Evolutionary conservation across 2,329 filamentous ascomycete species (phyloP).

Genomic region (Cytospora paraplurivora): DNA sequence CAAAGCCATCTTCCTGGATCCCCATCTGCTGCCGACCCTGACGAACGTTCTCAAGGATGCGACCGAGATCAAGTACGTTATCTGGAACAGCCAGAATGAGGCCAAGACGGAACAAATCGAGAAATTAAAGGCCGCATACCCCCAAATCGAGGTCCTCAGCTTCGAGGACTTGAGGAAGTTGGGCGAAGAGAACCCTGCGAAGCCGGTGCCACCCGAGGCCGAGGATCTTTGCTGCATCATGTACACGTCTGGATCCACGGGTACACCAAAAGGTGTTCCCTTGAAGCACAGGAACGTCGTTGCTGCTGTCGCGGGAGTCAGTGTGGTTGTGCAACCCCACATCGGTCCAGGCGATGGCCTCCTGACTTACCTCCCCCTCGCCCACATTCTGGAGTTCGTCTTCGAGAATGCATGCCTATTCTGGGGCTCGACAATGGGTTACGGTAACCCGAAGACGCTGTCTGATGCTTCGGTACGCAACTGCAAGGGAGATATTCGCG

Average conservation of each 20-base stretch:
- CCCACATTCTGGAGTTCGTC: constrained; percentile 88
- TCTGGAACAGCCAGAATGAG: constrained; percentile 58
- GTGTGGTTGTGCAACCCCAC: constrained; percentile 74
- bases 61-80: constrained; percentile 51
- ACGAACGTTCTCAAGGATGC: constrained; percentile 56
- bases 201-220: constrained; percentile 67
- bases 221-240: constrained; percentile 77
- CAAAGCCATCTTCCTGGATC: constrained; percentile 73
- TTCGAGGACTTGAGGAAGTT: constrained; percentile 55
- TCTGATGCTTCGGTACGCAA: constrained; percentile 81
- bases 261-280: constrained; percentile 79
- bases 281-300: constrained; percentile 75
- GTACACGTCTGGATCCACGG: constrained; percentile 79
- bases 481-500: constrained; percentile 84
- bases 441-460: constrained; percentile 83
- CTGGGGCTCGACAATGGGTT: constrained; percentile 88
- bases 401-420: constrained; percentile 83
- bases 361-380: constrained; percentile 81
- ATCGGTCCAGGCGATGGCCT: constrained; percentile 77
- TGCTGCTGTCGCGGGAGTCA: constrained; percentile 76
- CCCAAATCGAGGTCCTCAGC: constrained; percentile 50
- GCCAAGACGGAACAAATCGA: constrained; percentile 53
- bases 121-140: constrained; percentile 52
- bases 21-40: constrained; percentile 64
- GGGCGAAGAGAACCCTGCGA: constrained; percentile 64